phyloP scores from a whole-genome alignment of 106 monocot genomes.

The Dendrobium nobile region DNA sequence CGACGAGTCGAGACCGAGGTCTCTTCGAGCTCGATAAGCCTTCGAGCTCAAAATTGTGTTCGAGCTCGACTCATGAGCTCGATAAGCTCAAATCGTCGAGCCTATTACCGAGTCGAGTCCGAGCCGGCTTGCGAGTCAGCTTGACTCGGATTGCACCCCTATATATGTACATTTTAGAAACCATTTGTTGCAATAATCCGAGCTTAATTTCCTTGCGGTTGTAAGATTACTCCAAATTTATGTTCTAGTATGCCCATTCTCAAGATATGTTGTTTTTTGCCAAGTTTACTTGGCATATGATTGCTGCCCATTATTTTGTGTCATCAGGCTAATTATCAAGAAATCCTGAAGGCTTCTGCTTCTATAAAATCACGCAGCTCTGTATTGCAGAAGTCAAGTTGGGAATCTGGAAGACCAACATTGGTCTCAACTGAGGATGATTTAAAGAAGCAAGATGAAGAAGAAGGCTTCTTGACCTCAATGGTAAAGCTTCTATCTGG shows the following conservation, averaged over 20 bases:
- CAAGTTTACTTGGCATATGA: not conserved
- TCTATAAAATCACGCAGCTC: constrained; percentile 33
- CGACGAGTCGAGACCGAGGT: too few species aligned
- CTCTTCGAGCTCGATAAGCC: too few species aligned
- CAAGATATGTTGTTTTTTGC: not conserved
- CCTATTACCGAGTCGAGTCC: too few species aligned
- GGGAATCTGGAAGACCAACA: constrained; percentile 50
- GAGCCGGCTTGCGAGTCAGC: too few species aligned
- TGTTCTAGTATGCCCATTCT: not conserved
- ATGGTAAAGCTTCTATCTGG: constrained; percentile 44
- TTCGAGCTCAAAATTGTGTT: too few species aligned
- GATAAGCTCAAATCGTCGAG: too few species aligned
- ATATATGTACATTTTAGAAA: not conserved
- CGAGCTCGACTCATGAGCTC: too few species aligned
- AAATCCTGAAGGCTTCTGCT: constrained; percentile 35
- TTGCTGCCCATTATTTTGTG: not conserved
- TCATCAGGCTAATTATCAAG: not conserved
- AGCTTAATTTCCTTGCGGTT: too few species aligned
- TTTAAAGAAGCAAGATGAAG: constrained; percentile 34
- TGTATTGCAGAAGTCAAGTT: constrained; percentile 64
- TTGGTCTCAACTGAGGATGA: constrained; percentile 55
- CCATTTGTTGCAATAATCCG: too few species aligned
- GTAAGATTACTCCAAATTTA: not conserved
- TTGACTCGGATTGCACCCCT: too few species aligned
- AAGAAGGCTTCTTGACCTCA: constrained; percentile 71